Percentiles rank a stretch among this genome's conserved stretches.
Conservation (phyloP, 139 green algal genomes). For the Picochlorum sp. region DNA sequence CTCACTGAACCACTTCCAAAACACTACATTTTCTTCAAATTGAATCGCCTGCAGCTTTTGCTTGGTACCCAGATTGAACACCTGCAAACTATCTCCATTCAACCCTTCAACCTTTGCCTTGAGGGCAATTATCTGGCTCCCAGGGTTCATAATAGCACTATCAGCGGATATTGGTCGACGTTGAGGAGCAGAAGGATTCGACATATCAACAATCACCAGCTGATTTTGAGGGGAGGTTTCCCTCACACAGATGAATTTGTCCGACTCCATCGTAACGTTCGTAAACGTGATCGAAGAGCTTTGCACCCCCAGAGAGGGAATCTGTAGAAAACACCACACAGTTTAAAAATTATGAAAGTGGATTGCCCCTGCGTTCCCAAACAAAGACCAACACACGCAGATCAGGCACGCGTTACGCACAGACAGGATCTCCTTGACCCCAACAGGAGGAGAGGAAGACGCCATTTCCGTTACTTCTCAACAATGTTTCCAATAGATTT, state of each 20-base stretch:
- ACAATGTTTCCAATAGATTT: too few species aligned
- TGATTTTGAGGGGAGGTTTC: slow-evolving; percentile 62
- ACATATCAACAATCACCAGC: slow-evolving; percentile 88
- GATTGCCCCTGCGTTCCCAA: too few species aligned
- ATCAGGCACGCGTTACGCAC: too few species aligned
- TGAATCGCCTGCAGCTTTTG: slow-evolving; percentile 93
- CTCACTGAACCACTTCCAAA: slow-evolving; percentile 94
- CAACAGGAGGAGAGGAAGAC: too few species aligned
- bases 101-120: slow-evolving; percentile 59
- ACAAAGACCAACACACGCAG: too few species aligned
- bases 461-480: too few species aligned
- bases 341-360: too few species aligned
- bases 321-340: too few species aligned
- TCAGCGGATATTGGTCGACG: slow-evolving; percentile 93
- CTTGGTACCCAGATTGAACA: slow-evolving; percentile 98
- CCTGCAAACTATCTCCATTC: slow-evolving; percentile 80
- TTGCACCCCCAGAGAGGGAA: slow-evolving; percentile 19
- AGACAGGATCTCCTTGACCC: too few species aligned
- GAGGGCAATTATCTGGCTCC: slow-evolving; percentile 88
- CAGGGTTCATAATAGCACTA: slow-evolving; percentile 89
- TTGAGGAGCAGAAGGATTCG: slow-evolving; percentile 54
- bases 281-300: slow-evolving; percentile 93
- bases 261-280: slow-evolving; percentile 92
- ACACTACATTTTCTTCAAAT: slow-evolving; percentile 89
- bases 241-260: slow-evolving; percentile 94